Evolutionary conservation across 371 early-diverging fungal genomes (phyloP).

Genomic region (Lichtheimia hyalospora): DNA sequence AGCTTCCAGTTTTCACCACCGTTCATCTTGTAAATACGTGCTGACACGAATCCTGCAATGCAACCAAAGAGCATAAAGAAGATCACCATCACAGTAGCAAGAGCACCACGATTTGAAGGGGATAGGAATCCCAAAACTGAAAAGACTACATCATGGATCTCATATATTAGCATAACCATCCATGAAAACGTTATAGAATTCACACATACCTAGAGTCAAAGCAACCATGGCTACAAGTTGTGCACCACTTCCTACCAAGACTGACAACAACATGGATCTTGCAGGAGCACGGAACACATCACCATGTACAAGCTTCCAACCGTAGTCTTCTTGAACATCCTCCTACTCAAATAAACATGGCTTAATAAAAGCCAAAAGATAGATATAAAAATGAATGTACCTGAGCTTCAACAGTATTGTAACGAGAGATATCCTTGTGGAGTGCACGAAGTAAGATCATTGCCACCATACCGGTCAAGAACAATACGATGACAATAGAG

Average conservation of each 20-base stretch:
- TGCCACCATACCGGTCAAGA: conserved; percentile 84
- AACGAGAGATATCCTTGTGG: conserved; percentile 78
- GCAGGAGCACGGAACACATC: conserved; percentile 88
- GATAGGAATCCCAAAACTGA: conserved; percentile 93
- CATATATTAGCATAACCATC: no score
- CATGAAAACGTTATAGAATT: no score
- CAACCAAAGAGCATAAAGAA: conserved; percentile 84
- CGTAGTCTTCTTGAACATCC: conserved; percentile 83
- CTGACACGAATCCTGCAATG: conserved; percentile 83
- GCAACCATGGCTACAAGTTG: conserved; percentile 85
- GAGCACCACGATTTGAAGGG: conserved; percentile 89
- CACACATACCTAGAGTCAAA: conserved; percentile 54
- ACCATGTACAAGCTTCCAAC: conserved; percentile 89
- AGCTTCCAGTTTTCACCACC: conserved; percentile 82
- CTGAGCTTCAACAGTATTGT: conserved; percentile 69
- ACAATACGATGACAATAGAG: conserved; percentile 84
- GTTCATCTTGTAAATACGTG: conserved; percentile 89
- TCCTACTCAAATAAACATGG: conserved; percentile 32
- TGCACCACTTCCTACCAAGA: conserved; percentile 84
- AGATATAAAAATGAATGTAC: neutral
- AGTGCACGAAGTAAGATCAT: conserved; percentile 81
- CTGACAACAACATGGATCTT: conserved; percentile 73
- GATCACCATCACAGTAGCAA: conserved; percentile 83
- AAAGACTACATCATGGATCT: conserved; percentile 75
- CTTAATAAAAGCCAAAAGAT: neutral